Conservation (phyloP, 352 stramenopile species). For the Albugo laibachii region DNA sequence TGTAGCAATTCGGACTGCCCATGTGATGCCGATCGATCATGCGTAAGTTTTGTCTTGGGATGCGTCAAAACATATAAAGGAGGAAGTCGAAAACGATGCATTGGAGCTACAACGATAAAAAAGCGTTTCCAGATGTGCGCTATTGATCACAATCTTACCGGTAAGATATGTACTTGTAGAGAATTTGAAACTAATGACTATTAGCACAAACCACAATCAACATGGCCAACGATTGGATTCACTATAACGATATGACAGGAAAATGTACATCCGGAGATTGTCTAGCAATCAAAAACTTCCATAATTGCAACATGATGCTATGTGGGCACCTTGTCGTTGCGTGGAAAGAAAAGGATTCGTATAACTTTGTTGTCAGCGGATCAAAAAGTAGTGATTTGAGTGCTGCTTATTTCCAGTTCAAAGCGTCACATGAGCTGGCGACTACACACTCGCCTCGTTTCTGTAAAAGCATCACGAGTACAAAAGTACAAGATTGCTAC, state of each 20-base stretch:
- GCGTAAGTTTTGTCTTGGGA: slow-evolving; percentile 40
- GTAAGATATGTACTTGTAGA: slow-evolving; percentile 10
- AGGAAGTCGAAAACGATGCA: slow-evolving; percentile 40
- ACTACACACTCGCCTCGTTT: too few species aligned
- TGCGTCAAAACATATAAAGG: slow-evolving; percentile 52
- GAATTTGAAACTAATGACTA: neutral
- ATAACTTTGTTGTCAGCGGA: slow-evolving; percentile 59
- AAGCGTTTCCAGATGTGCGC: slow-evolving; percentile 33
- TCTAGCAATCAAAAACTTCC: slow-evolving; percentile 27
- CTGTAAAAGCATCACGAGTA: too few species aligned
- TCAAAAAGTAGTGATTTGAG: slow-evolving; percentile 38
- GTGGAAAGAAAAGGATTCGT: slow-evolving; percentile 38
- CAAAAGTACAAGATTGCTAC: slow-evolving; percentile 20
- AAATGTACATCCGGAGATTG: slow-evolving; percentile 45
- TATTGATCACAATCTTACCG: slow-evolving; percentile 21
- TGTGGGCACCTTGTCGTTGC: slow-evolving; percentile 41
- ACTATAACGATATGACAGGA: slow-evolving; percentile 25
- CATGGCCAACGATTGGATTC: slow-evolving; percentile 38
- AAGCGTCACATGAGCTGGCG: slow-evolving; percentile 10
- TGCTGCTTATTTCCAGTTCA: slow-evolving; percentile 42
- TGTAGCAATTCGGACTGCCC: slow-evolving; percentile 36
- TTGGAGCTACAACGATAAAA: slow-evolving; percentile 22
- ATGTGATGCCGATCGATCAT: slow-evolving; percentile 26
- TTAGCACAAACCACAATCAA: slow-evolving; percentile 15
- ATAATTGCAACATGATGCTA: slow-evolving; percentile 35